These are phyloP conservation scores for Didymella exigua DNA, from an alignment of 2,329 filamentous ascomycete genomes.

Conservation along the genomic window DNA sequence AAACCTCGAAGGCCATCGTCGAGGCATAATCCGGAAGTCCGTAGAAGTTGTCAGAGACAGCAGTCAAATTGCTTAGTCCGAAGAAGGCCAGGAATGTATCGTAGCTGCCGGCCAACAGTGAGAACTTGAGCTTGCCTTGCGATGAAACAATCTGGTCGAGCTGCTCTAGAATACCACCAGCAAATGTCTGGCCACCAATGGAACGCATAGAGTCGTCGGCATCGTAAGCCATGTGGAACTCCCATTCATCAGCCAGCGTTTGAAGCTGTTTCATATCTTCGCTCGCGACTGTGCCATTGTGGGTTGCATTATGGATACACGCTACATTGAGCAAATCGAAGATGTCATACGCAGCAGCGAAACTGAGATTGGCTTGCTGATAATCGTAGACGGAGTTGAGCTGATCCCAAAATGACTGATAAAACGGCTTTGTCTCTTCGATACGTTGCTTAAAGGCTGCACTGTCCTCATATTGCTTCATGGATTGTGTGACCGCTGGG, in stretches of 20 bases:
- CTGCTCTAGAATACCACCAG: neutral
- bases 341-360: slow-evolving; percentile 59
- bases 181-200: neutral
- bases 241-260: slow-evolving; percentile 5
- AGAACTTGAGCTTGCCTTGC: slow-evolving; percentile 39
- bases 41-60: slow-evolving; percentile 28
- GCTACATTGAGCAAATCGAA: slow-evolving; percentile 61
- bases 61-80: slow-evolving; percentile 52
- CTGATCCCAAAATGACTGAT: slow-evolving; percentile 49
- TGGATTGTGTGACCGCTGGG: slow-evolving; percentile 14
- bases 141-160: slow-evolving; percentile 37
- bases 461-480: slow-evolving; percentile 48
- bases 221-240: neutral
- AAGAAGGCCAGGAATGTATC: slow-evolving; percentile 59
- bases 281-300: slow-evolving; percentile 24
- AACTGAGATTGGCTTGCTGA: slow-evolving; percentile 49
- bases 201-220: neutral
- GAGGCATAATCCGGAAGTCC: neutral
- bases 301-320: slow-evolving; percentile 53
- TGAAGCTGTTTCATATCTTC: slow-evolving; percentile 19
- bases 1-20: neutral
- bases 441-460: slow-evolving; percentile 47
- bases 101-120: slow-evolving; percentile 55
- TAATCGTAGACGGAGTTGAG: slow-evolving; percentile 48
- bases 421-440: slow-evolving; percentile 51